Evolutionary conservation across 2,329 filamentous ascomycete species (phyloP), one percentile per base, ranked within the genome.

Genomic region (Phoma sp.): DNA sequence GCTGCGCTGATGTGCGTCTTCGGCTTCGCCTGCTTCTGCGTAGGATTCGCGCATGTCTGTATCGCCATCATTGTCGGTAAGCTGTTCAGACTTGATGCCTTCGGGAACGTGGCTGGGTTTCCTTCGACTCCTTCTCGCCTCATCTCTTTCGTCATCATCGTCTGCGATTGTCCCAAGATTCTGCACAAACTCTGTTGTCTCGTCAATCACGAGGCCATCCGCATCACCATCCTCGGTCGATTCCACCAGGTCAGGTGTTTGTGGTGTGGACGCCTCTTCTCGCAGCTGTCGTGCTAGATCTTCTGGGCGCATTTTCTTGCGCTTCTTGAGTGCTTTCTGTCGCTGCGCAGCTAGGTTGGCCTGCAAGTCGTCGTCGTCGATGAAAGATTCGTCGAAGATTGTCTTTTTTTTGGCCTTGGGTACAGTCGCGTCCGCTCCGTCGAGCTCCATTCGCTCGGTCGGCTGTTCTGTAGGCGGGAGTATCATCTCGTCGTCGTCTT

Each of bases 361-460:
- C 77, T 97, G 94, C 4, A 99, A 81, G 68, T 97, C 92, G 37
- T 98, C 94, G 61, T 99, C 95, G 61, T 98, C 95, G 21, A 91
- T 87, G 66, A 96, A 89, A 0, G 84, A 86, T 29, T 91, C 84
- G 10, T 89, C 83, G 10, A 83, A 82, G 49, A 86, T 84, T 51
- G 85, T 81, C 74, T 91, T 95, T 74, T 91, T 95, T 57, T 70
- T 76, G 7, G 61, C 61, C 37, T 69, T 68, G 21, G 63, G 65
- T 4, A 58, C 60, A 4, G 69, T 62, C 12, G 51, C 48, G 10
- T 75, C 72, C 2, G 70, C 56, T 5, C 69, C 72, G 66, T 96
- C 93, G 10, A 96, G 70, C 1, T 96, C 91, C 92, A 96, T 97
- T 57, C 64, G 51, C 39, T 69, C 56, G 51, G 64, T 51, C 55